These are phyloP conservation scores for Apiospora kogelbergensis DNA, from an alignment of 2,329 filamentous ascomycete species.

Conservation along the genomic window DNA sequence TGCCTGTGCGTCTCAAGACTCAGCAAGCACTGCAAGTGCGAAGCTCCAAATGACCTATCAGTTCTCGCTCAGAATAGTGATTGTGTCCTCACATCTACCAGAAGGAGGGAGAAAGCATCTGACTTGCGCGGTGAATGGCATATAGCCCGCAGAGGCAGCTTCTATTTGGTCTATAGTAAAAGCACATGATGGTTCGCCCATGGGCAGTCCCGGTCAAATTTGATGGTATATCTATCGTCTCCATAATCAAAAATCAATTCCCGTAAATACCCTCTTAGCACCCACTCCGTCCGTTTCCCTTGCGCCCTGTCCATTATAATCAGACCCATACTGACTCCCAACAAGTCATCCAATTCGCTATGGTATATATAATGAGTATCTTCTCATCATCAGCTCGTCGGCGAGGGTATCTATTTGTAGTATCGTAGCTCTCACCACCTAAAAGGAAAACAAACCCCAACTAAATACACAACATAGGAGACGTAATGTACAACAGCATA, in stretches of 20 bases:
- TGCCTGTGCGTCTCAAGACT: too few relatives aligned
- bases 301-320: not conserved
- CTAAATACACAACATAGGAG: not conserved
- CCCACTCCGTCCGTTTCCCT: not conserved
- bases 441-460: not conserved
- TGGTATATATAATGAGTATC: not conserved
- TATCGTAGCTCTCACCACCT: not conserved
- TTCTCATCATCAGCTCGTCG: not conserved
- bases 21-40: too few relatives aligned
- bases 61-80: not conserved
- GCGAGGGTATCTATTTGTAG: not conserved
- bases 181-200: not conserved
- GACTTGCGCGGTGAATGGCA: not conserved
- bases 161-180: not conserved
- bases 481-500: not conserved
- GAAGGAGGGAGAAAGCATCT: not conserved
- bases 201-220: not conserved
- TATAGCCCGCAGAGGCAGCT: not conserved
- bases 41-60: too few relatives aligned
- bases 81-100: not conserved
- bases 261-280: not conserved
- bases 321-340: not conserved
- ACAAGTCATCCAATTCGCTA: not conserved
- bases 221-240: not conserved
- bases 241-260: not conserved